These are phyloP conservation scores for Entomortierella parvispora DNA, from an alignment of 192 early-diverging fungal species.

Conservation along the genomic window DNA sequence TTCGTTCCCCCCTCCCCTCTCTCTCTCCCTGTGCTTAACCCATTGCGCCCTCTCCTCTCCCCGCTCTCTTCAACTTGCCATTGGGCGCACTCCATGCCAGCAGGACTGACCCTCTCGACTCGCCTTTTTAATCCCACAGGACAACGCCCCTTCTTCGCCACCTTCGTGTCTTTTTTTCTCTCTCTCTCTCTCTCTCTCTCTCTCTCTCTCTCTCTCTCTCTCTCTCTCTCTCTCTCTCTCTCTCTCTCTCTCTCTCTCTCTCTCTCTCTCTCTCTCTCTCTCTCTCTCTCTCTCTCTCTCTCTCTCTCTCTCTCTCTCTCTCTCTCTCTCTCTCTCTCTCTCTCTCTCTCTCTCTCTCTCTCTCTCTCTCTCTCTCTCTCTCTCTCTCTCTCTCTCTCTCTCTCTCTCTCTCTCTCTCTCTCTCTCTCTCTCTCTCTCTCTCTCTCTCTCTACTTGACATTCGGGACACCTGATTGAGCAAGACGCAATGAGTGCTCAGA, in stretches of 20 bases:
- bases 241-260: background rate
- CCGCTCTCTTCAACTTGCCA: background rate
- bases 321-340: background rate
- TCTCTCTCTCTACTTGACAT: background rate
- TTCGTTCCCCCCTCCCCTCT: too few species aligned
- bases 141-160: background rate
- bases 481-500: slow-evolving; percentile 22
- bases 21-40: too few species aligned
- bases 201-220: background rate
- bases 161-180: background rate
- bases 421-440: background rate
- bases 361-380: background rate
- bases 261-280: background rate
- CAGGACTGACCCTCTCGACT: background rate
- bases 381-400: background rate
- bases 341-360: background rate
- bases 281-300: background rate
- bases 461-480: background rate
- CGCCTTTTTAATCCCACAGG: background rate
- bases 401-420: background rate
- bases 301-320: background rate
- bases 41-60: too few species aligned
- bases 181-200: background rate
- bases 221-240: background rate
- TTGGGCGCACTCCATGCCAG: background rate